Evolutionary conservation across 768 basidiomycete species (phyloP).

Genomic region (Tylopilus subfusipes): DNA sequence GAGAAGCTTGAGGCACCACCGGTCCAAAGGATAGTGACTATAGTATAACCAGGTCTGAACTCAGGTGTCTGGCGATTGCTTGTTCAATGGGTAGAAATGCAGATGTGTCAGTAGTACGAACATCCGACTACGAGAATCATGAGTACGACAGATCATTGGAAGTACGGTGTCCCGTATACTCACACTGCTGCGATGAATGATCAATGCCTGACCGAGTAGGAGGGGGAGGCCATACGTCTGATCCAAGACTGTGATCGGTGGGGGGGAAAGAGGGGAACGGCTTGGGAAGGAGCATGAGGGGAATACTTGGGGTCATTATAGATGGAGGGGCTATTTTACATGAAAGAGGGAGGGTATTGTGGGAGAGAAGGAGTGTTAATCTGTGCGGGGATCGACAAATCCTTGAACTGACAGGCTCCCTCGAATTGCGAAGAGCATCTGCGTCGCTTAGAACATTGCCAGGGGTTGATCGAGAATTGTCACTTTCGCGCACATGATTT

Average conservation of each 20-base stretch:
- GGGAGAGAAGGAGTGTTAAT: not conserved
- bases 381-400: not conserved
- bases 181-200: conserved; percentile 40
- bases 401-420: not conserved
- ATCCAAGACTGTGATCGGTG: conserved; percentile 24
- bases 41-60: conserved; percentile 57
- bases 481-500: not conserved
- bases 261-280: not conserved
- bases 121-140: conserved; percentile 42
- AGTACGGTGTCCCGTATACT: conserved; percentile 19
- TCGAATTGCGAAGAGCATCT: not conserved
- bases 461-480: not conserved
- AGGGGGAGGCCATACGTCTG: conserved; percentile 29
- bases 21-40: conserved; percentile 47
- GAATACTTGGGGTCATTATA: not conserved
- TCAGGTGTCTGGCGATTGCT: conserved; percentile 42
- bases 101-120: conserved; percentile 19
- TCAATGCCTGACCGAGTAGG: not conserved
- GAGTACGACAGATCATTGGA: not conserved
- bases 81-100: not conserved
- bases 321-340: conserved; percentile 3
- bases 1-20: conserved; percentile 45
- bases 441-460: not conserved
- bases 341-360: not conserved
- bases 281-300: not conserved